Percentiles rank a stretch among this genome's conserved stretches.
phyloP scores from a whole-genome alignment of 148 eudicot species.

The Rhododendron molle region DNA sequence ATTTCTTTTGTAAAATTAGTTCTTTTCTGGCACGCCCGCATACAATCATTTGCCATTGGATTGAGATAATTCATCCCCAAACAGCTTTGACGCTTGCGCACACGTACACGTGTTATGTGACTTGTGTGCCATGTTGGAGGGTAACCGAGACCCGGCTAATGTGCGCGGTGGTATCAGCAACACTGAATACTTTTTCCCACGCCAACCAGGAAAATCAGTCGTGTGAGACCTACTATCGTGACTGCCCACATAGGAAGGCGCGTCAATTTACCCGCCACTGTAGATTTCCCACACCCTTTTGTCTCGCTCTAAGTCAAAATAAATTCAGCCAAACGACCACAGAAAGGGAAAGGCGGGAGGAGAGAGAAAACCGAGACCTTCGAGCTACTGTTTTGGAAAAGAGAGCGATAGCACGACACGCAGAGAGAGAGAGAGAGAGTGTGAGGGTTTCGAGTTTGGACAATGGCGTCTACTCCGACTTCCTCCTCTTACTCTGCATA shows the following conservation, averaged over 20 bases:
- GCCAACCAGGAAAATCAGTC: background rate
- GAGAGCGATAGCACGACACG: too few species aligned
- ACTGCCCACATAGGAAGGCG: background rate
- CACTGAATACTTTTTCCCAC: background rate
- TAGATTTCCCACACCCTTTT: background rate
- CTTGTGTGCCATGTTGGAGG: too few species aligned
- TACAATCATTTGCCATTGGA: too few species aligned
- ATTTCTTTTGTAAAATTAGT: too few species aligned
- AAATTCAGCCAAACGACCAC: background rate
- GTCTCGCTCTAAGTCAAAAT: background rate
- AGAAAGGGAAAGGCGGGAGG: background rate
- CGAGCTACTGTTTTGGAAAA: background rate
- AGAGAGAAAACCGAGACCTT: background rate
- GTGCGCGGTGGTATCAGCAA: background rate
- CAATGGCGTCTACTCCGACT: slow-evolving; percentile 44
- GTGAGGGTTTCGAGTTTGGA: background rate
- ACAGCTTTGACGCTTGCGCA: too few species aligned
- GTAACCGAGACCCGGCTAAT: too few species aligned
- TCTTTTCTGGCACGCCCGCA: too few species aligned
- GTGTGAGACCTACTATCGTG: background rate
- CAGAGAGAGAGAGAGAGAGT: background rate
- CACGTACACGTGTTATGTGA: too few species aligned
- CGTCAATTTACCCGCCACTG: background rate
- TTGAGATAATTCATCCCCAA: too few species aligned
- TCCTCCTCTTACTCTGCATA: slow-evolving; percentile 29